Base-by-base conservation (phyloP, 2,329 filamentous ascomycete species). In the Paecilomyces sp. region DNA sequence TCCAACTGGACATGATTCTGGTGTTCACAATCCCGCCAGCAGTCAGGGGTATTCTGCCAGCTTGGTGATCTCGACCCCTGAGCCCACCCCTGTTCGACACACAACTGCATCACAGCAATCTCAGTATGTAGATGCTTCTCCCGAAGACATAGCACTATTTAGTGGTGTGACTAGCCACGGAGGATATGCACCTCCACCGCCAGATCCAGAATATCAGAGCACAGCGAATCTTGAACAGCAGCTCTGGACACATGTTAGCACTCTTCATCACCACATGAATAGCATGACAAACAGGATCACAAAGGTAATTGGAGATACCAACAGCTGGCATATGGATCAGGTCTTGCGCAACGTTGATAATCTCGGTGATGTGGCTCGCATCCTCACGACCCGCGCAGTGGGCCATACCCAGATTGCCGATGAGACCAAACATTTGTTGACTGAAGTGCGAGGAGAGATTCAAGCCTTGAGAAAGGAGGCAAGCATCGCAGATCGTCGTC, bases 131-230 rank as follows among this genome's bases (percentile, higher is more conserved):
- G 18, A 47, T 15, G n/a, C 41, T 22, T 18, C 41, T 8, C 12
- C 56, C 7, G 47, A 47, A 13, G 34, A 41, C 4, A 15, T 4
- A 4, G 4, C 34, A 4, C 30, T 50, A 30, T 62, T 60, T 22
- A 36, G 56, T 57, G 67, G 58, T 8, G 50, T 59, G 33, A 66
- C 66, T 28, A 64, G 59, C 36, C 60, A 65, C 51, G 67, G 66
- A 24, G 66, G 66, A 11, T 65, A 63, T 50, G 68, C 64, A n/a
- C 68, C 68, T 36, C 56, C 65, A n/a, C 67, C 68, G 9, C 66
- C 67, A 11, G 58, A 65, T 15, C 63, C 63, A 11, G 58, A 54
- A 28, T 69, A 68, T 51, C 65, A 61, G 25, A 67, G 66, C 61
- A 69, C 62, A 7, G 52, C 59, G n/a, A 59, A 63, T 13, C 54